A percentile compares a stretch with the other conserved stretches of the same genome.
phyloP scores from a whole-genome alignment of 495 filamentous ascomycete species.

The Penicillium steckii region DNA sequence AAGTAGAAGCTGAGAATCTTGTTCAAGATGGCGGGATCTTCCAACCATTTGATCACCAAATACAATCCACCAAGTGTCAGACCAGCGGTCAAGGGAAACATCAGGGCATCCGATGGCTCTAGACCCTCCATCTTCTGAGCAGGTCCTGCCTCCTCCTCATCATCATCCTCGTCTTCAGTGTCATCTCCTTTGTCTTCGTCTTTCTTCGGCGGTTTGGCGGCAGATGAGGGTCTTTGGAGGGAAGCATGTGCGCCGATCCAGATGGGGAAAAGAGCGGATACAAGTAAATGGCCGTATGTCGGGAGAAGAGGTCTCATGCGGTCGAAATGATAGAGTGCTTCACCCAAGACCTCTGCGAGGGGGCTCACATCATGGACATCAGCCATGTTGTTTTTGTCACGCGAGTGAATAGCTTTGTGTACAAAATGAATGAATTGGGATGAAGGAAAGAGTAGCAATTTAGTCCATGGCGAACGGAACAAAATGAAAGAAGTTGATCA shows the following conservation, averaged over 20 bases:
- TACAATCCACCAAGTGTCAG: conserved; percentile 73
- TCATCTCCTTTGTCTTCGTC: conserved; percentile 41
- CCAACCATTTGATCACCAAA: conserved; percentile 83
- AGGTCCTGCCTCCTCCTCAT: conserved; percentile 46
- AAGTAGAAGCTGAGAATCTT: conserved; percentile 85
- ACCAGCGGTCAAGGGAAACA: conserved; percentile 83
- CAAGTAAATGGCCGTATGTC: conserved; percentile 65
- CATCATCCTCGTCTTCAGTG: conserved; percentile 54
- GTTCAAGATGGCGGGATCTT: conserved; percentile 79
- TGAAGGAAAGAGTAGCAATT: no score
- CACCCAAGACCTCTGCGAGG: conserved; percentile 47
- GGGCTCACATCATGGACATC: conserved; percentile 35
- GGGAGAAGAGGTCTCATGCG: conserved; percentile 54
- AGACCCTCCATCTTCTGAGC: conserved; percentile 70
- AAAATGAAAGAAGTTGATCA: conserved; percentile 11
- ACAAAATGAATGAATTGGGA: no score
- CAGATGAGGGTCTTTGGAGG: conserved; percentile 74
- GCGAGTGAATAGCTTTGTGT: neutral
- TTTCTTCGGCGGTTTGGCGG: conserved; percentile 59
- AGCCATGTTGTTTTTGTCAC: conserved; percentile 29
- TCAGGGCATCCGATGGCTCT: conserved; percentile 74
- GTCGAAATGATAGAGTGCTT: conserved; percentile 49
- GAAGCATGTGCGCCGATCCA: conserved; percentile 70
- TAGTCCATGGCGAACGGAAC: conserved; percentile 13
- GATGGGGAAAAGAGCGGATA: conserved; percentile 71